Evolutionary conservation across 2,329 filamentous ascomycete species (phyloP).

Genomic region (Pestalotiopsis sp.): DNA sequence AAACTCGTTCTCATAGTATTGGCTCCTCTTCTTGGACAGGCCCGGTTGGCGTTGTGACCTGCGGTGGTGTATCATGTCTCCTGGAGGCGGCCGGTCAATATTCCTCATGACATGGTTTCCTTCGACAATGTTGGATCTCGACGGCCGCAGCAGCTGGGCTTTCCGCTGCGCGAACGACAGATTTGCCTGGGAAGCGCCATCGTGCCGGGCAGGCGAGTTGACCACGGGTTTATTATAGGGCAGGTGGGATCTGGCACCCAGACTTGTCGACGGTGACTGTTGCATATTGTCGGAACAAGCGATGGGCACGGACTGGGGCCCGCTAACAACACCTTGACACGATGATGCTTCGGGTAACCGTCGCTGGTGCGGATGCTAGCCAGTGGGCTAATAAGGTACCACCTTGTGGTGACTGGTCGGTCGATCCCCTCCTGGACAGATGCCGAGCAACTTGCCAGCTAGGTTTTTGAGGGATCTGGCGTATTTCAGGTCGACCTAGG

Average conservation of each 20-base stretch:
- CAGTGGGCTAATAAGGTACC: not conserved
- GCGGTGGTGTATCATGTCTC: slow-evolving; percentile 34
- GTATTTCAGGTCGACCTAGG: not conserved
- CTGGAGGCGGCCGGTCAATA: slow-evolving; percentile 42
- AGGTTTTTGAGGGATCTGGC: not conserved
- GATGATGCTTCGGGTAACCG: not conserved
- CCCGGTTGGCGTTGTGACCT: slow-evolving; percentile 35
- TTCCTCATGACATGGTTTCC: slow-evolving; percentile 39
- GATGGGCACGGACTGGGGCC: slow-evolving; percentile 10
- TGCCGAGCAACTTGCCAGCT: not conserved
- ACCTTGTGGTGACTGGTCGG: not conserved
- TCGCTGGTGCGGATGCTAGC: not conserved
- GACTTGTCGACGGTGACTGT: not conserved
- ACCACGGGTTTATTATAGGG: slow-evolving; percentile 21
- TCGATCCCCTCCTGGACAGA: not conserved
- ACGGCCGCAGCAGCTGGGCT: slow-evolving; percentile 21
- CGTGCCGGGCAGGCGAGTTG: slow-evolving; percentile 20
- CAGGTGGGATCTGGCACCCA: slow-evolving; percentile 1
- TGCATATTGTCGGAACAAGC: slow-evolving; percentile 3
- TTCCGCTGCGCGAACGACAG: slow-evolving; percentile 37
- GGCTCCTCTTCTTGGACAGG: slow-evolving; percentile 39
- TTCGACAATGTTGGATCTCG: slow-evolving; percentile 35
- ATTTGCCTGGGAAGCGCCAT: slow-evolving; percentile 10
- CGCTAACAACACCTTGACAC: not conserved
- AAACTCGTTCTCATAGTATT: slow-evolving; percentile 51